A percentile compares a stretch with the other conserved stretches of the same genome.
phyloP scores from a whole-genome alignment of 768 basidiomycete species.

The Auricularia sp. region DNA sequence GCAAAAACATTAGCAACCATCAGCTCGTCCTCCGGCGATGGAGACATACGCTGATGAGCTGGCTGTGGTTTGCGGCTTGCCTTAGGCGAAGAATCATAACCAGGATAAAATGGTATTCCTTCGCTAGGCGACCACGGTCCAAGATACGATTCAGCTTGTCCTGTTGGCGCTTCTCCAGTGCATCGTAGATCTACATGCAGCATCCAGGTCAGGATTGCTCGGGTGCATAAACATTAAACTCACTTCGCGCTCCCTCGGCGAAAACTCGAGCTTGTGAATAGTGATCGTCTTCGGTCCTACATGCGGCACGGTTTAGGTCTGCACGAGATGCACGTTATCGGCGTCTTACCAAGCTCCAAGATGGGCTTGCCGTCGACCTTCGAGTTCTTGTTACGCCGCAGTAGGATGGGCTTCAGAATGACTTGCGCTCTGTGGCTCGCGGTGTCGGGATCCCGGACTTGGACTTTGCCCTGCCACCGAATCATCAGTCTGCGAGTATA shows the following conservation, averaged over 20 bases:
- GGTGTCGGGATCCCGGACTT: slow-evolving; percentile 45
- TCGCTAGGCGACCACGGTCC: slow-evolving; percentile 51
- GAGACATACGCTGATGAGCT: not conserved
- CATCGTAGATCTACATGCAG: slow-evolving; percentile 18
- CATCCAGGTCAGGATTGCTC: not conserved
- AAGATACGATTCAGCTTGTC: slow-evolving; percentile 41
- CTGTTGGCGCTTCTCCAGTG: slow-evolving; percentile 18
- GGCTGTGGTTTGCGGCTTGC: not conserved
- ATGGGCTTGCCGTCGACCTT: slow-evolving; percentile 57
- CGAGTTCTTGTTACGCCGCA: slow-evolving; percentile 68
- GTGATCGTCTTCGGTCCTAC: slow-evolving; percentile 42
- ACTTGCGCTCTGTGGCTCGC: slow-evolving; percentile 61
- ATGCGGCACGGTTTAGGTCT: not conserved
- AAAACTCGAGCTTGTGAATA: slow-evolving; percentile 50
- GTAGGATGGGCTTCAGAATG: slow-evolving; percentile 51
- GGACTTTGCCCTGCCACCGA: slow-evolving; percentile 35
- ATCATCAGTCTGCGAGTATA: not conserved
- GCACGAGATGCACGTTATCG: slow-evolving; percentile 13
- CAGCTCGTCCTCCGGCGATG: not conserved
- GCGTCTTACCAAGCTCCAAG: slow-evolving; percentile 38
- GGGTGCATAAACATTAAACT: slow-evolving; percentile 9
- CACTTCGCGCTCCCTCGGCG: slow-evolving; percentile 54
- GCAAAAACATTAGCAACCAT: not conserved
- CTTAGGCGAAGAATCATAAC: not conserved
- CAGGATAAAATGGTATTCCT: slow-evolving; percentile 43